Percentiles rank a stretch among this genome's conserved stretches.
phyloP scores from a whole-genome alignment of 805 yeast genomes.

The Scheffersomyces stipitis region DNA sequence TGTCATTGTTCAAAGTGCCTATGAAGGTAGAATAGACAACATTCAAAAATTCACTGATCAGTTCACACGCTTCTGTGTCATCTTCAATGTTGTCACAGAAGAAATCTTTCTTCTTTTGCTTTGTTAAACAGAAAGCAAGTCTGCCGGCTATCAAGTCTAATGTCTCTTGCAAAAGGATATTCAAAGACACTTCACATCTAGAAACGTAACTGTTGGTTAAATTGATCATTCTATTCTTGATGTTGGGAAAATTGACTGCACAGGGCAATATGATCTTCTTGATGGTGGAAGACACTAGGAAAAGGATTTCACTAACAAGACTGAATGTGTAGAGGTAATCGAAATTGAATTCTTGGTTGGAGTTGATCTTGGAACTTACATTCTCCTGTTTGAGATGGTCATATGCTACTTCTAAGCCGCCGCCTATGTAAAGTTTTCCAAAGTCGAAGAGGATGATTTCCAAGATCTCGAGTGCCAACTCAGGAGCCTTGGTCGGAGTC shows the following conservation, averaged over 20 bases:
- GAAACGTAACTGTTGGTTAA: constrained; percentile 61
- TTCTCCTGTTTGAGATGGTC: constrained; percentile 42
- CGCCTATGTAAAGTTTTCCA: constrained; percentile 72
- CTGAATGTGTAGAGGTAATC: constrained; percentile 50
- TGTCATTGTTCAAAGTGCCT: constrained; percentile 36
- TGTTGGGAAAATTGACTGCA: constrained; percentile 56
- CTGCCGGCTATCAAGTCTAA: constrained; percentile 52
- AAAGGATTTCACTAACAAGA: constrained; percentile 57
- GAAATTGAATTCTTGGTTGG: constrained; percentile 38
- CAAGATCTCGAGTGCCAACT: constrained; percentile 62
- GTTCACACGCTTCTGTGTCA: constrained; percentile 71
- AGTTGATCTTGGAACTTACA: constrained; percentile 18
- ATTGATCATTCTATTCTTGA: constrained; percentile 58
- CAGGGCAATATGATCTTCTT: constrained; percentile 77
- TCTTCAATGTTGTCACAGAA: constrained; percentile 47
- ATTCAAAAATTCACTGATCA: constrained; percentile 53
- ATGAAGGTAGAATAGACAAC: constrained; percentile 41
- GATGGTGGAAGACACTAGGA: constrained; percentile 67
- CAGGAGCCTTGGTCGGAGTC: constrained; percentile 60
- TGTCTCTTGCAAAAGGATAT: constrained; percentile 60
- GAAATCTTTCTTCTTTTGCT: constrained; percentile 78
- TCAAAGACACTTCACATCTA: constrained; percentile 63
- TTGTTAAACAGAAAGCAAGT: constrained; percentile 47
- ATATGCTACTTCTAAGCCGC: constrained; percentile 71
- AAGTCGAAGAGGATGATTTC: constrained; percentile 67